Base-by-base conservation (phyloP, 208 protist genomes). In the Angomonas ambiguus region DNA sequence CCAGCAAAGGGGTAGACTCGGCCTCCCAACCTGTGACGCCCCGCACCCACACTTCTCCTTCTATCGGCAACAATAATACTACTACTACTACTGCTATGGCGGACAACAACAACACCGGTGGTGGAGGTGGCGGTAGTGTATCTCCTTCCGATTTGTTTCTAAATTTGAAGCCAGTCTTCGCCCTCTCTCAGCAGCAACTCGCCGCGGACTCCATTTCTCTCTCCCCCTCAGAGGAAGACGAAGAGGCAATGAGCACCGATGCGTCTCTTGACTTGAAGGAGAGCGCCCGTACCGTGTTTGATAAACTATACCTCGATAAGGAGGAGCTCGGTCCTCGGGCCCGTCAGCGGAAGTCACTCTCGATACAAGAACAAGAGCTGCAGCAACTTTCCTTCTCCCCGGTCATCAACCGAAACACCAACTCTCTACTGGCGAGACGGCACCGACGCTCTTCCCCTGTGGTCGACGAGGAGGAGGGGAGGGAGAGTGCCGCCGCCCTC, bases 301-400 rank as follows among this genome's bases (percentile, higher is more conserved):
- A 68, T 2, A 51, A 60, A 3, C 51, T 68, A 10, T 68, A 68
- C 51, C 34, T 27, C 11, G 16, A 60, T n/a, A 28, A 51, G 3
- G 31, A 59, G 51, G 49, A 27, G 4, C 18, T 59, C 4, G n/a
- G 49, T 24, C 63, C 51, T 20, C 25, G n/a, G 10, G 49, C 49
- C n/a, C 49, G 49, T 16, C 49, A 56, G 49, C 49, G 49, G n/a
- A 11, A 20, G 49, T 16, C n/a, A 24, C n/a, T 30, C n/a, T 11
- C 5, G 49, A 11, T 8, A 8, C n/a, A 8, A 27, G 49, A 11
- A 27, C n/a, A 16, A 24, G 49, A 16, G 49, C n/a, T 25, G 49
- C 10, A 30, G n/a, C 49, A 56, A 24, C 6, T 16, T 5, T 30
- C 10, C 10, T 56, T 20, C 49, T 25, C n/a, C n/a, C 49, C 49